Evolutionary conservation across 192 early-diverging fungal genomes (phyloP).

Genomic region (Cetraspora pellucida): DNA sequence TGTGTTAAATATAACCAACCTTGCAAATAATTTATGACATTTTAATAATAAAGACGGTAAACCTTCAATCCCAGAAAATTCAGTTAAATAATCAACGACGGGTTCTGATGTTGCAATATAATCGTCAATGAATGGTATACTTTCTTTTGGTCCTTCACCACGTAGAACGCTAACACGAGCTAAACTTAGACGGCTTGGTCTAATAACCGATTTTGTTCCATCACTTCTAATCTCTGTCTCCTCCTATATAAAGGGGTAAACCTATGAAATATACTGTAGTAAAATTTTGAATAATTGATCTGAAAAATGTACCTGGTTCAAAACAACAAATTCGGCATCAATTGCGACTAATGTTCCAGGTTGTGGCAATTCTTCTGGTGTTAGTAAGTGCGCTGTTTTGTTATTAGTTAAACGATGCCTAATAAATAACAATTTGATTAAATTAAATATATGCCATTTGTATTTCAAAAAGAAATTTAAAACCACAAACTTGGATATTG

Average conservation of each 20-base stretch:
- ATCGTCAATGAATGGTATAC: conserved; percentile 94
- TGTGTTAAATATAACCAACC: too few relatives aligned
- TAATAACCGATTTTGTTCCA: conserved; percentile 81
- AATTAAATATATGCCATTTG: background rate
- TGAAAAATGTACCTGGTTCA: conserved; percentile 54
- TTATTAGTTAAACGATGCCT: background rate
- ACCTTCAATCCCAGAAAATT: conserved; percentile 93
- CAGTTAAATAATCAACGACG: conserved; percentile 89
- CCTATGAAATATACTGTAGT: background rate
- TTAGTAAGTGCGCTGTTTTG: conserved; percentile 53
- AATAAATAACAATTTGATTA: background rate
- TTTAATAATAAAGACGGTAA: conserved; percentile 26
- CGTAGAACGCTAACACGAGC: conserved; percentile 91
- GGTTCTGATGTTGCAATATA: conserved; percentile 86
- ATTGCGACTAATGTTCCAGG: conserved; percentile 76
- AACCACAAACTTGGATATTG: conserved; percentile 58
- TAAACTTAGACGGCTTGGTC: conserved; percentile 79
- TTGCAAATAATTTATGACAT: conserved; percentile 6
- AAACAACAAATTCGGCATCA: conserved; percentile 95
- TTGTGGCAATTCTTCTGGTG: conserved; percentile 63
- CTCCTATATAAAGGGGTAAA: conserved; percentile 49
- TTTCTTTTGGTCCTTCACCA: conserved; percentile 69
- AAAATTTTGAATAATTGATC: background rate
- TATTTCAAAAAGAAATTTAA: background rate
- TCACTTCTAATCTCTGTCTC: conserved; percentile 91